Conservation (phyloP, 805 yeast species). For the Yarrowia hollandica region DNA sequence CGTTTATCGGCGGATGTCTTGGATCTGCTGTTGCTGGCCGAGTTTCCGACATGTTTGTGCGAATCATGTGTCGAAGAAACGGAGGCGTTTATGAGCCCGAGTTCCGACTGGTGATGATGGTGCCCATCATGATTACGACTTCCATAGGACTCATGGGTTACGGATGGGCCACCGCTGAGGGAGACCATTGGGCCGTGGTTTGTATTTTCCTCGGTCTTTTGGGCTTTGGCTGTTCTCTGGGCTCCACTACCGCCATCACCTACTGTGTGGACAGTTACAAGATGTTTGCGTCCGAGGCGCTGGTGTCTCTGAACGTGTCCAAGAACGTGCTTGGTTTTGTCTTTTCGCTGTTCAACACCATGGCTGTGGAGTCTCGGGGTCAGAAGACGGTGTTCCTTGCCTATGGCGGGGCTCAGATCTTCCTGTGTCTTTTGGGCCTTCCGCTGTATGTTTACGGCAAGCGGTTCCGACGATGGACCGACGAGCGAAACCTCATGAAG, state of each 20-base stretch:
- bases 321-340: slow-evolving; percentile 58
- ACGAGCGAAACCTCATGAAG: slow-evolving; percentile 47
- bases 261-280: slow-evolving; percentile 59
- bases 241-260: slow-evolving; percentile 62
- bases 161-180: slow-evolving; percentile 56
- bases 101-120: slow-evolving; percentile 54
- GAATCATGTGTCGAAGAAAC: slow-evolving; percentile 49
- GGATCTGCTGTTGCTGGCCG: slow-evolving; percentile 59
- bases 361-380: slow-evolving; percentile 47
- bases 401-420: slow-evolving; percentile 54
- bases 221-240: slow-evolving; percentile 61
- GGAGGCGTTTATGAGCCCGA: slow-evolving; percentile 64
- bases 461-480: slow-evolving; percentile 52
- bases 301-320: slow-evolving; percentile 56
- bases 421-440: slow-evolving; percentile 50
- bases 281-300: slow-evolving; percentile 57
- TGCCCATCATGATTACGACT: slow-evolving; percentile 50
- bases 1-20: slow-evolving; percentile 57
- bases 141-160: slow-evolving; percentile 59
- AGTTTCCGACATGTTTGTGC: slow-evolving; percentile 50
- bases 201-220: slow-evolving; percentile 56
- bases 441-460: slow-evolving; percentile 60
- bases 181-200: slow-evolving; percentile 58
- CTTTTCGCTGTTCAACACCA: slow-evolving; percentile 57
- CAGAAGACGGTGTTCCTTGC: slow-evolving; percentile 51